phyloP scores from a whole-genome alignment of 2,329 filamentous ascomycete species.

The Stagonosporopsis vannaccii region DNA sequence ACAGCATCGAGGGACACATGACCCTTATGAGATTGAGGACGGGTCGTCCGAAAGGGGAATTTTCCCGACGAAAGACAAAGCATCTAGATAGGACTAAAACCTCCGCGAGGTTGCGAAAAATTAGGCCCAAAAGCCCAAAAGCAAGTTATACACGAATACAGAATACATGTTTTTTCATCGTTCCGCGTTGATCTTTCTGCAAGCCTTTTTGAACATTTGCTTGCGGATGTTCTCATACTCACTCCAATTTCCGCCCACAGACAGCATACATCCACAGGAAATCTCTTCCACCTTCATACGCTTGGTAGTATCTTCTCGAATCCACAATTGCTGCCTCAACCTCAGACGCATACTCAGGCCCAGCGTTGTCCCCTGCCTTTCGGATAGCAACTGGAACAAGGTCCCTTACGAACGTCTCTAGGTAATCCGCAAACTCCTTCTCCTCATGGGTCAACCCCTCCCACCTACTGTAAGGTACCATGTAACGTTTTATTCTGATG shows the following conservation, averaged over 20 bases:
- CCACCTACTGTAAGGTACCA: constrained; percentile 7
- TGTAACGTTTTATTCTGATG: constrained; percentile 5
- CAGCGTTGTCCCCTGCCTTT: constrained; percentile 2
- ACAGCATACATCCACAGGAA: constrained; percentile 19
- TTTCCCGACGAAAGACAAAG: background rate
- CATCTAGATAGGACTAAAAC: background rate
- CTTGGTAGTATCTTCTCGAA: background rate
- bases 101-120: background rate
- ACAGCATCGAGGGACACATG: constrained; percentile 12
- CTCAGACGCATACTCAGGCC: background rate
- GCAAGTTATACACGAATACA: background rate
- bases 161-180: background rate
- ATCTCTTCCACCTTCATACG: background rate
- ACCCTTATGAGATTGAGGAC: constrained; percentile 11
- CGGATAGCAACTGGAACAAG: background rate
- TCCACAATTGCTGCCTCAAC: background rate
- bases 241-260: constrained; percentile 1
- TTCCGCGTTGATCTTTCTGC: too few species aligned
- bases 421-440: constrained; percentile 1
- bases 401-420: background rate
- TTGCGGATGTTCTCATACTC: background rate
- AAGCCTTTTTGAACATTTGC: too few species aligned
- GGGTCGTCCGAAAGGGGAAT: constrained; percentile 12
- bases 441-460: constrained; percentile 6
- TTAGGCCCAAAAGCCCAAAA: background rate